Conservation (phyloP, 352 stramenopile species). For the Globisporangium middletonii region DNA sequence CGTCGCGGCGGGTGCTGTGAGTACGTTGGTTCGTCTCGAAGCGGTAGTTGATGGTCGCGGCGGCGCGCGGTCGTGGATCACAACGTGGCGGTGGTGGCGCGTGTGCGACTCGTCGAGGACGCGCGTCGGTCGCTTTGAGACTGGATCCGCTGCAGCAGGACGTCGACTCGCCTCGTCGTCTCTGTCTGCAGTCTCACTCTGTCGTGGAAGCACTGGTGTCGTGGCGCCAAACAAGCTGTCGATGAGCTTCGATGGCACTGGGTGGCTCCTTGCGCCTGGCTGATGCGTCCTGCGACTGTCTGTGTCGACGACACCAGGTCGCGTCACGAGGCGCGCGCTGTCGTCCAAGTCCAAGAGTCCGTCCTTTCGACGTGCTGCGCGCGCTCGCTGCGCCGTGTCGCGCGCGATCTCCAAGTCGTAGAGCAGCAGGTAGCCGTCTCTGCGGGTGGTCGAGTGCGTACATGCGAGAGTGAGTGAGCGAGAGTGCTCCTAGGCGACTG, state of each 20-base stretch:
- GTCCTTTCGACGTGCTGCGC: constrained; percentile 30
- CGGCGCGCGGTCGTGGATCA: not conserved
- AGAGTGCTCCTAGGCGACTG: not conserved
- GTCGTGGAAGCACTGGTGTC: constrained; percentile 15
- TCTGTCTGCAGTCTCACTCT: not conserved
- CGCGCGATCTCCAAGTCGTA: constrained; percentile 78
- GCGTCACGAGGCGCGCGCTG: constrained; percentile 27
- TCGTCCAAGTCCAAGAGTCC: constrained; percentile 39
- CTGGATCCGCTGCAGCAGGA: not conserved
- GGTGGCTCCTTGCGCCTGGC: constrained; percentile 14
- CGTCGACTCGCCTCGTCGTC: not conserved
- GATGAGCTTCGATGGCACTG: constrained; percentile 65
- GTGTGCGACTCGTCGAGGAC: not conserved
- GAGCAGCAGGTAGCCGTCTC: constrained; percentile 69
- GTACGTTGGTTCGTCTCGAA: constrained; percentile 1
- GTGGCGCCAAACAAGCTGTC: constrained; percentile 55
- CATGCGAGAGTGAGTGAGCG: not conserved
- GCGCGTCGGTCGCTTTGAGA: too few relatives aligned
- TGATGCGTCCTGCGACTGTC: not conserved
- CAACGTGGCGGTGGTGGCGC: not conserved
- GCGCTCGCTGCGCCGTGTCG: constrained; percentile 40
- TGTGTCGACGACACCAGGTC: constrained; percentile 25
- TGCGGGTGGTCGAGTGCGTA: constrained; percentile 13
- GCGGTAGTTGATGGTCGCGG: not conserved
- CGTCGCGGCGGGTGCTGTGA: constrained; percentile 1